These are phyloP conservation scores for Fusarium nygamai DNA, from an alignment of 2,329 filamentous ascomycete genomes.

Conservation along the genomic window DNA sequence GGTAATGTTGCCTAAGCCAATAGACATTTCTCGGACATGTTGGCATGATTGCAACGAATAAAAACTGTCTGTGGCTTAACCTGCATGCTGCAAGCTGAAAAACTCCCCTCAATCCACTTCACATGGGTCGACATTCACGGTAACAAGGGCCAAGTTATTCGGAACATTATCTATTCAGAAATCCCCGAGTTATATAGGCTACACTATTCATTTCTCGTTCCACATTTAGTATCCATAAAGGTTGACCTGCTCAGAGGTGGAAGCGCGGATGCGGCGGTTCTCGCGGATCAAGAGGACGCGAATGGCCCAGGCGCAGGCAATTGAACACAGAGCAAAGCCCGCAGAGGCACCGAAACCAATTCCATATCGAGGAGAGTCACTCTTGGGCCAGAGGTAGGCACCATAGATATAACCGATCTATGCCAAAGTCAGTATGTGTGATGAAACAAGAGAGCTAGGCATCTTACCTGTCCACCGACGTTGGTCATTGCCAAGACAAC, in stretches of 20 bases:
- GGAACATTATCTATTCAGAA: background rate
- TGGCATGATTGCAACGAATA: background rate
- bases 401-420: constrained; percentile 59
- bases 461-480: constrained; percentile 51
- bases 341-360: constrained; percentile 57
- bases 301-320: constrained; percentile 55
- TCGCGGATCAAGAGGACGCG: constrained; percentile 52
- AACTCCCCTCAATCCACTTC: background rate
- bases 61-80: background rate
- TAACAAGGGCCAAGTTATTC: too few species aligned
- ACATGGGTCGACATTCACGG: background rate
- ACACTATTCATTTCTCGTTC: background rate
- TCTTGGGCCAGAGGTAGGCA: constrained; percentile 60
- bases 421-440: background rate
- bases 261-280: constrained; percentile 53
- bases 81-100: background rate
- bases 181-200: background rate
- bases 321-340: constrained; percentile 52
- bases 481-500: constrained; percentile 60
- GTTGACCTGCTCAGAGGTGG: constrained; percentile 48
- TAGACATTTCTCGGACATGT: background rate
- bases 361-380: constrained; percentile 55
- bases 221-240: constrained; percentile 49
- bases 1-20: background rate
- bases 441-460: rapidly evolving